Evolutionary conservation across 352 stramenopile genomes (phyloP), one percentile per base, ranked within the genome.

Genomic region (Salisapilia sapeloensis): DNA sequence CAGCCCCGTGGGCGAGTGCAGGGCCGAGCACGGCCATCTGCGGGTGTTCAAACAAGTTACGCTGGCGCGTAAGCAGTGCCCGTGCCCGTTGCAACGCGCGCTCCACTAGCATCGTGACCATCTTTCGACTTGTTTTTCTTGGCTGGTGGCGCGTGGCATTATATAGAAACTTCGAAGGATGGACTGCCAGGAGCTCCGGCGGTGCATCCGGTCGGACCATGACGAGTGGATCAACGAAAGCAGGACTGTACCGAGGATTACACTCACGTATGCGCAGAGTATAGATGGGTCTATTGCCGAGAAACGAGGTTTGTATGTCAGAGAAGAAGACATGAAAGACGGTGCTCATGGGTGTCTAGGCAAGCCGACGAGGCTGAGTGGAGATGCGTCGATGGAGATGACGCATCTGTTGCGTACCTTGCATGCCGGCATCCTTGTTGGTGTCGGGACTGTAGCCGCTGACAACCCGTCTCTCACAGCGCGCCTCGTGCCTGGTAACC

Each of bases 381-480:
- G 80, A 2, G 12, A 50, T 12, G 46, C 37, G 22, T 89, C 74
- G 2, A 75, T 86, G 52, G 64, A 69, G 36, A 92, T 95, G 76
- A 95, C 82, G 11, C 82, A 95, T 35, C 35, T 58, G 29, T 41
- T 95, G 36, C 75, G 82, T 15, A 80, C 67, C 9, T 37, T 92
- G 11, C 82, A 95, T 39, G 66, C 82, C 20, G 77, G 65, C 0
- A 94, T 95, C 39, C 44, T 95, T 31, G 64, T 95, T 0, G 82
- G 82, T 12, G 57, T 91, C 15, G 78, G 76, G 13, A 93, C 82
- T 7, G 48, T 93, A 15, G 21, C 81, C 10, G 62, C 67, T 13
- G 82, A 95, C 40, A 92, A 94, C 28, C 82, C 82, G 27, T 92
- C 75, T 30, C 47, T 93, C 20, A 92, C 81, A 36, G 50, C 67